These are phyloP conservation scores for Retiboletus flavoniger DNA, from an alignment of 1,284 basidiomycete genomes.

Conservation along the genomic window DNA sequence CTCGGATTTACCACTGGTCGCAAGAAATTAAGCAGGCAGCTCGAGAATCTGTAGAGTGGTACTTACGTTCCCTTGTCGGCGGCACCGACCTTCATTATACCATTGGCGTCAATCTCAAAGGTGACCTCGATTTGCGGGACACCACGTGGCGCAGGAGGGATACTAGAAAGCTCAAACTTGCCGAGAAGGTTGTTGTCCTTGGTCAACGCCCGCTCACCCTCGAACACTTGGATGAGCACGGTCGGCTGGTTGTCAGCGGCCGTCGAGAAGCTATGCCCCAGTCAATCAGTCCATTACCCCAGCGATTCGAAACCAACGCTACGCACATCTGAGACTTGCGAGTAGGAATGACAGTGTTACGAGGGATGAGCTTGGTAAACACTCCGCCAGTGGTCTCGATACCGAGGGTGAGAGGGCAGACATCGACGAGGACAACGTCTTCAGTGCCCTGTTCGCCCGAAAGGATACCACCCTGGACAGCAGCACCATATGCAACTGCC, in stretches of 20 bases:
- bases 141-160: constrained; percentile 93
- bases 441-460: constrained; percentile 81
- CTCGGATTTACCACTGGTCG: constrained; percentile 74
- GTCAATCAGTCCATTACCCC: neutral
- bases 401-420: constrained; percentile 92
- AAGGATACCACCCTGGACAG: constrained; percentile 96
- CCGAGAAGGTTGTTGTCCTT: constrained; percentile 98
- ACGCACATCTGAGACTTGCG: constrained; percentile 92
- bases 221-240: constrained; percentile 88
- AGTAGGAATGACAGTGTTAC: constrained; percentile 98
- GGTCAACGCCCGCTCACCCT: constrained; percentile 93
- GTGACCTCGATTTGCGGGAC: constrained; percentile 94
- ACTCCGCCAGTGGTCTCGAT: constrained; percentile 99
- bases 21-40: constrained; percentile 5
- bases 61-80: constrained; percentile 89
- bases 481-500: constrained; percentile 95
- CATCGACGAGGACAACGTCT: constrained; percentile 93
- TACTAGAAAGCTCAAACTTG: constrained; percentile 91
- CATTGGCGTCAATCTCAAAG: constrained; percentile 93
- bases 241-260: constrained; percentile 94
- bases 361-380: constrained; percentile 94
- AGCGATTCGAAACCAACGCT: neutral
- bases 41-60: neutral
- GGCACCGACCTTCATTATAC: constrained; percentile 87
- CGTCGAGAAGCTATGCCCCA: constrained; percentile 79